These are phyloP conservation scores for Penicillium bovifimosum DNA, from an alignment of 495 filamentous ascomycete genomes.

Conservation along the genomic window DNA sequence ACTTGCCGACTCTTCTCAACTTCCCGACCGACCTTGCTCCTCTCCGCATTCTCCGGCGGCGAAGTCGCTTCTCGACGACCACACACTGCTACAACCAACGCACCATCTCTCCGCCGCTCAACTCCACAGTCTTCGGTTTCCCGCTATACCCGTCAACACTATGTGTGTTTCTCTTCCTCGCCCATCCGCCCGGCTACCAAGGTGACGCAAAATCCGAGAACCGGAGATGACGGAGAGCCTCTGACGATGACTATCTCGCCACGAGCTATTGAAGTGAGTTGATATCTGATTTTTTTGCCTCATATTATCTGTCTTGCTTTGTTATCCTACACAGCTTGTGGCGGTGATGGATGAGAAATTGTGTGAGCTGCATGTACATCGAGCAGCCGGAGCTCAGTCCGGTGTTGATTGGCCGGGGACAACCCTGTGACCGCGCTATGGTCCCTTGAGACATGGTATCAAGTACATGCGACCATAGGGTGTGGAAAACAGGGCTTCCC, in stretches of 20 bases:
- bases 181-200: slow-evolving; percentile 25
- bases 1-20: slow-evolving; percentile 23
- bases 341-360: slow-evolving; percentile 4
- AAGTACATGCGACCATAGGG: slow-evolving; percentile 45
- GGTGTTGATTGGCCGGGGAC: background rate
- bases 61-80: slow-evolving; percentile 13
- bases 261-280: slow-evolving; percentile 69
- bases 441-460: background rate
- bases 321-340: background rate
- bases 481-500: slow-evolving; percentile 48
- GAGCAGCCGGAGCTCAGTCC: background rate
- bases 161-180: slow-evolving; percentile 31
- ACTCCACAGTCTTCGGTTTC: background rate
- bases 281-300: background rate
- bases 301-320: background rate
- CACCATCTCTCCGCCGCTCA: slow-evolving; percentile 1
- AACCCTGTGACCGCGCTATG: slow-evolving; percentile 5
- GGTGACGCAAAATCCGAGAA: slow-evolving; percentile 35
- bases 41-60: slow-evolving; percentile 35
- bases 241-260: slow-evolving; percentile 77
- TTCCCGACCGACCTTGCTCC: slow-evolving; percentile 21
- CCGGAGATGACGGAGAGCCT: slow-evolving; percentile 66
- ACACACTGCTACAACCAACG: background rate
- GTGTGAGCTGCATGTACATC: background rate
- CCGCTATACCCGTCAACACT: slow-evolving; percentile 10